These are phyloP conservation scores for Castanea crenata DNA, from an alignment of 306 rosid genomes.

Conservation along the genomic window DNA sequence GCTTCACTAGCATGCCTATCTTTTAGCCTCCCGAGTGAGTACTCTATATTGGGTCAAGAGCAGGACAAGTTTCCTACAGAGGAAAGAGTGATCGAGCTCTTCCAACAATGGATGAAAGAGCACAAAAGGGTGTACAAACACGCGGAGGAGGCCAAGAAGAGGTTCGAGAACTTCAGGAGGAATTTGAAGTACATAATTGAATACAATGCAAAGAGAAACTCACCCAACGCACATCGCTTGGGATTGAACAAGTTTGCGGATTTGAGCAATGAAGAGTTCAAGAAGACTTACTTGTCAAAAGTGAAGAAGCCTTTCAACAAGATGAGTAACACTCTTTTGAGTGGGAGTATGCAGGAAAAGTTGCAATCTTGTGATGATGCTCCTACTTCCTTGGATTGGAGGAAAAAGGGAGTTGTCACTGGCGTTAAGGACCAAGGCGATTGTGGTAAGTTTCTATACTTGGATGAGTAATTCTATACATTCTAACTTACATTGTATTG, in stretches of 20 bases:
- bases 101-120: slow-evolving; percentile 56
- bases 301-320: slow-evolving; percentile 47
- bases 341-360: slow-evolving; percentile 23
- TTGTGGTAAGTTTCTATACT: slow-evolving; percentile 49
- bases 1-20: slow-evolving; percentile 34
- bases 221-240: slow-evolving; percentile 29
- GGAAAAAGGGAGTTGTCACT: slow-evolving; percentile 68
- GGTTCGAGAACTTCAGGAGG: slow-evolving; percentile 68
- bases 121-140: slow-evolving; percentile 46
- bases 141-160: slow-evolving; percentile 45
- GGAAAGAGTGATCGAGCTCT: slow-evolving; percentile 53
- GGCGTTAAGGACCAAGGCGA: slow-evolving; percentile 57
- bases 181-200: slow-evolving; percentile 55
- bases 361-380: slow-evolving; percentile 44
- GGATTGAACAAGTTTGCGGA: slow-evolving; percentile 78
- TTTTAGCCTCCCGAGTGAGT: slow-evolving; percentile 39
- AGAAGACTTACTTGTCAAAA: slow-evolving; percentile 37
- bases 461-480: background rate
- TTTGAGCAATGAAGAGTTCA: slow-evolving; percentile 77
- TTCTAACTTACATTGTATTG: background rate
- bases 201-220: slow-evolving; percentile 41
- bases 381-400: slow-evolving; percentile 73
- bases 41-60: slow-evolving; percentile 41
- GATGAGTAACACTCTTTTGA: slow-evolving; percentile 10
- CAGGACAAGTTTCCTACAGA: slow-evolving; percentile 44